phyloP scores from a whole-genome alignment of 441 rosid genomes.

The Isatis lusitanica region DNA sequence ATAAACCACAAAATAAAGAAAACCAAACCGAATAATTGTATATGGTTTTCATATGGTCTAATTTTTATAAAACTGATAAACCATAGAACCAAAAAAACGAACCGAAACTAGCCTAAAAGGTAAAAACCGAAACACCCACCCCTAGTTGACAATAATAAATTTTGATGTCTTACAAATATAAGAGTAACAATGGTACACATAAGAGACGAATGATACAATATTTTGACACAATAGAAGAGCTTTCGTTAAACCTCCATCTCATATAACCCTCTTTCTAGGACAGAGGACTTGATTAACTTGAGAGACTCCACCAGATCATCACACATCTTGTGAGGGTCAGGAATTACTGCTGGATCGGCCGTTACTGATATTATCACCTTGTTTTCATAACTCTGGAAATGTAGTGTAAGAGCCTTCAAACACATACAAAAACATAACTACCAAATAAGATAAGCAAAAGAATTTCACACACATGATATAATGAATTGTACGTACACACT shows the following conservation, averaged over 20 bases:
- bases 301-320: slow-evolving; percentile 66
- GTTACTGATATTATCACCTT: slow-evolving; percentile 60
- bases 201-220: background rate
- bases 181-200: background rate
- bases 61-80: too few relatives aligned
- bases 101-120: too few relatives aligned
- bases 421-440: background rate
- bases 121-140: too few relatives aligned
- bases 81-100: too few relatives aligned
- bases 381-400: slow-evolving; percentile 70
- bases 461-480: background rate
- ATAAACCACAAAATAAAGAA: too few relatives aligned
- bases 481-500: slow-evolving; percentile 3
- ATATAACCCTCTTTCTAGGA: slow-evolving; percentile 34
- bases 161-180: background rate
- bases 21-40: too few relatives aligned
- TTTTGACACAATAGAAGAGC: slow-evolving; percentile 1
- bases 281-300: slow-evolving; percentile 48
- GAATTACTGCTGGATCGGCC: slow-evolving; percentile 64
- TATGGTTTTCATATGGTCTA: too few relatives aligned
- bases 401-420: slow-evolving; percentile 74
- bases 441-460: background rate
- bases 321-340: slow-evolving; percentile 68
- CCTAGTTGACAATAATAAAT: background rate
- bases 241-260: slow-evolving; percentile 20